phyloP scores from a whole-genome alignment of 2,329 filamentous ascomycete genomes.

The Neofusicoccum parvum region DNA sequence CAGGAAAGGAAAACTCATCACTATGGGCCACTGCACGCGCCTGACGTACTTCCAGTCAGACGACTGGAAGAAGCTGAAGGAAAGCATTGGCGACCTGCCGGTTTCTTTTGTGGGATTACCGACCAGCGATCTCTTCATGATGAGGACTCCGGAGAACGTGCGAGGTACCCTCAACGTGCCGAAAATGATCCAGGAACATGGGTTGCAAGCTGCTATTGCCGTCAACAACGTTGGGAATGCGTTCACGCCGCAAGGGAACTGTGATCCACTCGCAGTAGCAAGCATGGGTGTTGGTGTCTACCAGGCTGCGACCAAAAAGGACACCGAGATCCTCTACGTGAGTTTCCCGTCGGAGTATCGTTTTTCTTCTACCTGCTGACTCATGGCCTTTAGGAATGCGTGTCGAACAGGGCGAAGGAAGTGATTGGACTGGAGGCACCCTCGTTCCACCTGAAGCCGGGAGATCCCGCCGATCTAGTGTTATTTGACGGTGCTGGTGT shows the following conservation, averaged over 20 bases:
- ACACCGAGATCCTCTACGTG: constrained; percentile 62
- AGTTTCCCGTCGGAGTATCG: constrained; percentile 30
- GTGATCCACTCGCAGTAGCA: constrained; percentile 66
- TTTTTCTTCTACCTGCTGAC: constrained; percentile 24
- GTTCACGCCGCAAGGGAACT: constrained; percentile 70
- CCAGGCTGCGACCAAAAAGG: constrained; percentile 63
- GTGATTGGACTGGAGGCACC: constrained; percentile 43
- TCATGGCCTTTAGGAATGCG: constrained; percentile 44
- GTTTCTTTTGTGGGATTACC: constrained; percentile 70
- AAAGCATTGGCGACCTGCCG: constrained; percentile 56
- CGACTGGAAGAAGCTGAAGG: constrained; percentile 54
- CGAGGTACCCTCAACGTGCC: constrained; percentile 66
- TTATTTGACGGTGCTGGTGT: constrained; percentile 41
- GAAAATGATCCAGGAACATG: constrained; percentile 60
- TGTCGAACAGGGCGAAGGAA: constrained; percentile 48
- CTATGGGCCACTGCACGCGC: constrained; percentile 69
- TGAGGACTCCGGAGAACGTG: constrained; percentile 51
- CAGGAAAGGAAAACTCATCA: constrained; percentile 35
- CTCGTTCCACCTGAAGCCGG: constrained; percentile 33
- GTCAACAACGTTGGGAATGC: constrained; percentile 76
- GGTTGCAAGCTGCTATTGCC: constrained; percentile 62
- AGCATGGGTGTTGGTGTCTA: constrained; percentile 67
- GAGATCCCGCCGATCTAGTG: constrained; percentile 47
- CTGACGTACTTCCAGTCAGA: constrained; percentile 57
- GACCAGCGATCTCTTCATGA: constrained; percentile 74